Base-by-base conservation (phyloP, 345 rosid genomes). In the Mercurialis annua region DNA sequence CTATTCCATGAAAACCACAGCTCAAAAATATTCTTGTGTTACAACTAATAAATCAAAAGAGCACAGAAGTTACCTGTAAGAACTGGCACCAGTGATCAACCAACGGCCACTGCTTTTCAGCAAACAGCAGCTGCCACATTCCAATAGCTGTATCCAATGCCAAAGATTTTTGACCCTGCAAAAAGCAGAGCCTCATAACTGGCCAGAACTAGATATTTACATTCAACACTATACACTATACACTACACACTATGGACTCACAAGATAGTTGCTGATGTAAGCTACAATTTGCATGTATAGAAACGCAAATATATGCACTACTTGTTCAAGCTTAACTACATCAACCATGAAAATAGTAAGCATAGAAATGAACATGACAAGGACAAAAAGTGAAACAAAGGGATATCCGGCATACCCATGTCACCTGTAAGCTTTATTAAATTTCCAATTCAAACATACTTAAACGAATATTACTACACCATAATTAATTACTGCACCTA, bases 121-220 rank as follows among this genome's bases (percentile, higher is more conserved):
- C 96, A 82, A 94, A 91, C 44, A 94, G 80, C 79, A 94, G 75
- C 74, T 94, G 96, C 99, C 99, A 94, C 99, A 94, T 91, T 38
- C 98, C 99, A 55, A 94, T 91, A 49, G 98, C 98, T n/a, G 98
- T 87, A 80, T 94, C 99, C 77, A 94, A 67, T 71, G 99, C 99
- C 53, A 94, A 80, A 64, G 99, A 91, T 73, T 94, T 94, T 77
- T 94, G 98, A 68, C 99, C 99, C 98, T 94, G 84, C 69, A 72
- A 54, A 46, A 40, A 65, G 42, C 43, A 47, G 42, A 51, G 34
- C 54, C 3, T 15, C 20, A 60, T 23, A 16, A 12, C 27, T 29
- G 11, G 26, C 31, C 31, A 61, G 34, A 23, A 61, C 2, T n/a
- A 30, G 3, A n/a, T 1, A 50, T 5, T 62, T 56, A 64, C 43